Evolutionary conservation across 2,329 filamentous ascomycete genomes (phyloP), one percentile per base, ranked within the genome.

Genomic region (Juglanconis oblonga): DNA sequence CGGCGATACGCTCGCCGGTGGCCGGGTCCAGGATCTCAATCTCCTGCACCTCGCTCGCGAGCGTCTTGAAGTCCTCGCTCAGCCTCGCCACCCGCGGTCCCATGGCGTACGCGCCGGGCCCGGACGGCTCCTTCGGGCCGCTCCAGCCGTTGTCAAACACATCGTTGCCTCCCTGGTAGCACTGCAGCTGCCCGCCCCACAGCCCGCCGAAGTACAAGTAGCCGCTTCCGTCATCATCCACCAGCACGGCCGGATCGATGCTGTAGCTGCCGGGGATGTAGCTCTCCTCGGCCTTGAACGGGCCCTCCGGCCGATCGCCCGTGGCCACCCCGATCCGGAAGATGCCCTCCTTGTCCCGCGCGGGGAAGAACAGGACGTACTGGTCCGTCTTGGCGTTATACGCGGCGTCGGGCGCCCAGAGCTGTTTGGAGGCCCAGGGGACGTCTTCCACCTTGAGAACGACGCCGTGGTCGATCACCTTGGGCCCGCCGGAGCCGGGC

Each of bases 111-210:
- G 80, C 81, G n/a, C 79, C 84, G 2, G 70, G 67, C 8, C 84
- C 86, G 1, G 71, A 72, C 0, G 87, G 84, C 69, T 90, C 87
- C 71, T 85, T 79, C 3, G 85, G 79, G 0, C 83, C 82, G 29
- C 78, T 76, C 76, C 79, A 82, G 4, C 75, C 67, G 3, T 71
- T 72, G 66, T 89, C 84, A 68, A 87, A 92, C 35, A 71, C 64
- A 61, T 70, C 64, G 62, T 75, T 74, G 63, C 83, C 81, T 33
- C 72, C 74, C 65, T 81, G 79, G 82, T 90, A 93, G 77, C 89
- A 92, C 73, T 92, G 89, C 64, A 93, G 76, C 74, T 93, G 90
- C 0, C 90, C 90, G 60, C 90, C 90, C 90, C 90, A 93, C 29
- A 93, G 81, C 0, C 90, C 90, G 49, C 90, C 90, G 66, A 92